Evolutionary conservation across 805 yeast genomes (phyloP).

Genomic region (Sugiyamaella valdiviana): DNA sequence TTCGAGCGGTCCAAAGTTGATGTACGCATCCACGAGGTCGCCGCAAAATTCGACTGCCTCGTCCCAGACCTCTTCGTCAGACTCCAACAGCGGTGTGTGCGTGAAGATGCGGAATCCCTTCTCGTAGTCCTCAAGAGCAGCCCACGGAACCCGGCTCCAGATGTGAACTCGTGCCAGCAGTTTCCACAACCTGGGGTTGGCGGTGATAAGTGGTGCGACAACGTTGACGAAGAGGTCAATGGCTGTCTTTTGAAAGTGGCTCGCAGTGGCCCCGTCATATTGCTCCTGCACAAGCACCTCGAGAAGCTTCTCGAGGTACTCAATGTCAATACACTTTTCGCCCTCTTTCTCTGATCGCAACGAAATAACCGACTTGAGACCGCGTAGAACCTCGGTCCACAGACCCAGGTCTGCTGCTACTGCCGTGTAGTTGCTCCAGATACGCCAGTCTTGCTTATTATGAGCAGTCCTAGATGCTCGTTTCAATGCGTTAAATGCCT

Average conservation of each 20-base stretch:
- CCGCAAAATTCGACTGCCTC: conserved; percentile 72
- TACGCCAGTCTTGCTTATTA: conserved; percentile 70
- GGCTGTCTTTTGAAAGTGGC: conserved; percentile 65
- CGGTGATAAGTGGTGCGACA: conserved; percentile 64
- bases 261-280: conserved; percentile 13
- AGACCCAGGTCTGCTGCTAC: conserved; percentile 78
- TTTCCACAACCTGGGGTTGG: conserved; percentile 68
- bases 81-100: conserved; percentile 57
- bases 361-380: conserved; percentile 57
- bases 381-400: conserved; percentile 83
- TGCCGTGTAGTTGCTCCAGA: conserved; percentile 79
- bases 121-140: conserved; percentile 75
- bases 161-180: conserved; percentile 76
- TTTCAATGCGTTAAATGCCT: conserved; percentile 79
- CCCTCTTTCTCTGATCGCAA: conserved; percentile 51
- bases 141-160: conserved; percentile 87
- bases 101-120: conserved; percentile 74
- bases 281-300: conserved; percentile 44
- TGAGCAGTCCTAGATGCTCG: conserved; percentile 68
- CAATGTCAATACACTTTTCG: conserved; percentile 64
- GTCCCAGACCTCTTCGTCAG: conserved; percentile 61
- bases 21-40: conserved; percentile 81
- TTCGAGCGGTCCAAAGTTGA: conserved; percentile 68
- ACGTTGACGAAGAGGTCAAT: conserved; percentile 63
- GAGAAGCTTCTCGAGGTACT: conserved; percentile 66